phyloP scores from a whole-genome alignment of 352 stramenopile species.

The Pseudoperonospora humuli region DNA sequence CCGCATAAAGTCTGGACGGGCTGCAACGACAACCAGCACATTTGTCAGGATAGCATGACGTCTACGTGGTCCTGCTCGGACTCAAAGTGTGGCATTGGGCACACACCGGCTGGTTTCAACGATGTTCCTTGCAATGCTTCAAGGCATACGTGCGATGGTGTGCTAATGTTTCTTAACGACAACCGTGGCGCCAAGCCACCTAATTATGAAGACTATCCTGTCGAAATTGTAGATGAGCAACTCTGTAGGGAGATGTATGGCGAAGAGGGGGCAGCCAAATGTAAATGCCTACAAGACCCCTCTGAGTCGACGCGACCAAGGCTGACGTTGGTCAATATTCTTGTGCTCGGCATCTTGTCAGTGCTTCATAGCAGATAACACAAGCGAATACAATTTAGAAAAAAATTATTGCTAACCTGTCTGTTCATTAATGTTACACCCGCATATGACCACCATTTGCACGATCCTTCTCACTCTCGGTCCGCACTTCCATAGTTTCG shows the following conservation, averaged over 20 bases:
- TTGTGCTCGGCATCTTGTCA: no score
- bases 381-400: slow-evolving; percentile 2
- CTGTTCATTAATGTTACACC: slow-evolving; percentile 17
- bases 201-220: slow-evolving; percentile 54
- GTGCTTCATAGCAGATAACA: slow-evolving; percentile 9
- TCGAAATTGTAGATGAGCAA: slow-evolving; percentile 64
- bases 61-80: slow-evolving; percentile 52
- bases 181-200: slow-evolving; percentile 68
- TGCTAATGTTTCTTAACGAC: slow-evolving; percentile 70
- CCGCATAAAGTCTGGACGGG: slow-evolving; percentile 47
- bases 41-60: slow-evolving; percentile 35
- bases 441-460: slow-evolving; percentile 28
- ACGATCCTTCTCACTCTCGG: slow-evolving; percentile 58
- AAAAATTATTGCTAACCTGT: slow-evolving; percentile 15
- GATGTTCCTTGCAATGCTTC: slow-evolving; percentile 48
- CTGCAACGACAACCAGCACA: slow-evolving; percentile 44
- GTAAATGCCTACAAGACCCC: slow-evolving; percentile 36
- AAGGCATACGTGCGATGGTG: slow-evolving; percentile 45
- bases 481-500: slow-evolving; percentile 70
- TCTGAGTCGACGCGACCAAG: slow-evolving; percentile 10
- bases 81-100: slow-evolving; percentile 26
- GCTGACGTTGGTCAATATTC: neutral
- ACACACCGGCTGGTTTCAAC: slow-evolving; percentile 51
- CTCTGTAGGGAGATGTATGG: slow-evolving; percentile 28
- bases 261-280: slow-evolving; percentile 30